A percentile compares a stretch with the other conserved stretches of the same genome.
These are phyloP conservation scores for Petunia hybrid DNA, from an alignment of 305 asterid genomes.

Conservation along the genomic window DNA sequence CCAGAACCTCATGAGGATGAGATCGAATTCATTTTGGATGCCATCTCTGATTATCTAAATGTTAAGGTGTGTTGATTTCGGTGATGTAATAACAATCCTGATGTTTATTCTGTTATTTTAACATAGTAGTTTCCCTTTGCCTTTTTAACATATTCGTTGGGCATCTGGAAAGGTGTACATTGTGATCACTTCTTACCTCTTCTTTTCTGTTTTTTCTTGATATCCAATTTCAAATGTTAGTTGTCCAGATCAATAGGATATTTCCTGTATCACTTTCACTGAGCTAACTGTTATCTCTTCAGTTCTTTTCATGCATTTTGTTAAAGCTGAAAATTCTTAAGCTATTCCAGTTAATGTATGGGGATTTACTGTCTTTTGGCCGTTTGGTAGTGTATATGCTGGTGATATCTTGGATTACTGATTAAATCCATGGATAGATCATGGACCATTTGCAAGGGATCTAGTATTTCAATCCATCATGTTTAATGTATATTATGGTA, in stretches of 20 bases:
- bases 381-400: not conserved
- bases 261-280: not conserved
- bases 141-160: not conserved
- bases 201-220: slow-evolving; percentile 20
- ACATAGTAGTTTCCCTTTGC: not conserved
- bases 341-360: not conserved
- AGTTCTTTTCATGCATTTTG: not conserved
- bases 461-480: slow-evolving; percentile 20
- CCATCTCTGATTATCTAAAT: slow-evolving; percentile 92
- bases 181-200: slow-evolving; percentile 1
- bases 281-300: not conserved
- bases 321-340: not conserved
- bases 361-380: not conserved
- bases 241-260: slow-evolving; percentile 8
- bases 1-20: slow-evolving; percentile 99
- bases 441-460: not conserved
- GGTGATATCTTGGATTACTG: slow-evolving; percentile 18
- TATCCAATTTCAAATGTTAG: not conserved
- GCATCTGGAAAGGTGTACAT: not conserved
- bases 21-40: slow-evolving; percentile 93
- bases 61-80: slow-evolving; percentile 68
- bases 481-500: slow-evolving; percentile 10
- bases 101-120: not conserved
- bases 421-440: slow-evolving; percentile 14
- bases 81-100: slow-evolving; percentile 16